A percentile compares a stretch with the other conserved stretches of the same genome.
phyloP scores from a whole-genome alignment of 2,329 filamentous ascomycete genomes.

The Tolypocladium tropicale region DNA sequence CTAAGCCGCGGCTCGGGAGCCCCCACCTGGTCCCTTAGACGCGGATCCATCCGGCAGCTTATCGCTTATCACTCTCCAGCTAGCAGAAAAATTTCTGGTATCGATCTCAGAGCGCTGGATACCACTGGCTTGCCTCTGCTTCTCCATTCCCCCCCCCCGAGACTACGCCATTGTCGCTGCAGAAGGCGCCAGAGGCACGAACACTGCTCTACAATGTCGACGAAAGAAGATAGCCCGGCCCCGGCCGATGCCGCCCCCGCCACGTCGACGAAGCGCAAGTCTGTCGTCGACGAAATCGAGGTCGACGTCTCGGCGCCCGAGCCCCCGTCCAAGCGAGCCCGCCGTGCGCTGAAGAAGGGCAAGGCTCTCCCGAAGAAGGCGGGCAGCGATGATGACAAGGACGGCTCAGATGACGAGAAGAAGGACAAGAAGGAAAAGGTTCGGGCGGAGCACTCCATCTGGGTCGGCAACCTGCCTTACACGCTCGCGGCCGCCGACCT shows the following conservation, averaged over 20 bases:
- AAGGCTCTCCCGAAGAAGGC: constrained; percentile 42
- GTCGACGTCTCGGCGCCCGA: constrained; percentile 86
- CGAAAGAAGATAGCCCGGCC: constrained; percentile 3
- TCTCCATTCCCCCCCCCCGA: too few species aligned
- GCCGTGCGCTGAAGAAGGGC: constrained; percentile 81
- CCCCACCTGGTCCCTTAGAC: neutral
- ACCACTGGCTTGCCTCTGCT: neutral
- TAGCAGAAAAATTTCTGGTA: neutral
- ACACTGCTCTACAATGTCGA: constrained; percentile 5
- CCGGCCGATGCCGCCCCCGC: constrained; percentile 6
- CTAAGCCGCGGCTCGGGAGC: neutral
- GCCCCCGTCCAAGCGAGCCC: constrained; percentile 87
- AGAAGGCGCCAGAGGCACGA: neutral
- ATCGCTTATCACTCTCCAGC: constrained; percentile 12
- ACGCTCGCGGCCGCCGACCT: constrained; percentile 63
- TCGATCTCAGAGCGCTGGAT: neutral
- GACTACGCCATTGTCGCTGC: neutral
- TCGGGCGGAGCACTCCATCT: constrained; percentile 76
- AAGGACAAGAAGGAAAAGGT: constrained; percentile 35
- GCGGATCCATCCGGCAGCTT: neutral
- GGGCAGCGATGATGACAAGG: constrained; percentile 24
- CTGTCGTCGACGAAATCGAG: constrained; percentile 63
- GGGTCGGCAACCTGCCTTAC: constrained; percentile 95
- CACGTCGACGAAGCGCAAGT: constrained; percentile 53
- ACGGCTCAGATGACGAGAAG: constrained; percentile 23